Base-by-base conservation (phyloP, 345 rosid species). In the Populus pruinosa region DNA sequence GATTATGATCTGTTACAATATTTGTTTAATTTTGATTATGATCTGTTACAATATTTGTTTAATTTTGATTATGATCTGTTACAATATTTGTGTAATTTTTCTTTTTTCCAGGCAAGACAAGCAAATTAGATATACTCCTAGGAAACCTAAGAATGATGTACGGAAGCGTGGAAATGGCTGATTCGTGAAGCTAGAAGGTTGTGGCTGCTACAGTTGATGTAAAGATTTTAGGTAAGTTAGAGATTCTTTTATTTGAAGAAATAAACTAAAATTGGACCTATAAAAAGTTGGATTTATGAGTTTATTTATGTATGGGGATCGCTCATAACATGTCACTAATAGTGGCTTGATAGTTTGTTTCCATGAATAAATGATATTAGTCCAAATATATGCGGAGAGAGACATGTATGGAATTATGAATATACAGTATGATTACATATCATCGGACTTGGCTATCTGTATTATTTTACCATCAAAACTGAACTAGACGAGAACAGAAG, bases 61-160 rank as follows among this genome's bases (percentile, higher is more conserved):
- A 13, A 41, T 44, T 73, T 41, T 56, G 39, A 39, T 66, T 43
- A 55, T 71, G 66, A 31, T 75, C 55, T 61, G 70, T 25, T 25
- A 25, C 27, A 25, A 25, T 25, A 25, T 0, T 25, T 25, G 27
- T 25, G 27, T 74, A 21, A 17, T 10, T 77, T n/a, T 44, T 12
- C n/a, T 8, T 13, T 50, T 53, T 39, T 73, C 50, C 83, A 87
- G 90, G 83, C 78, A 77, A 18, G 87, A 82, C 35, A 87, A 83
- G 18, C 74, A 80, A 74, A 76, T 55, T 71, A 77, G 69, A 35
- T 78, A 69, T 72, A 81, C 83, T 23, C 70, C 81, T 16, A 74
- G 44, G 77, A 87, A 82, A 82, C 73, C 77, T 29, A 80, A 67
- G 76, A 73, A 49, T 21, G 84, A 83, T 82, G 82, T 63, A 9